Conservation (phyloP, 2,329 filamentous ascomycete genomes). For the Colletotrichum simmondsii region DNA sequence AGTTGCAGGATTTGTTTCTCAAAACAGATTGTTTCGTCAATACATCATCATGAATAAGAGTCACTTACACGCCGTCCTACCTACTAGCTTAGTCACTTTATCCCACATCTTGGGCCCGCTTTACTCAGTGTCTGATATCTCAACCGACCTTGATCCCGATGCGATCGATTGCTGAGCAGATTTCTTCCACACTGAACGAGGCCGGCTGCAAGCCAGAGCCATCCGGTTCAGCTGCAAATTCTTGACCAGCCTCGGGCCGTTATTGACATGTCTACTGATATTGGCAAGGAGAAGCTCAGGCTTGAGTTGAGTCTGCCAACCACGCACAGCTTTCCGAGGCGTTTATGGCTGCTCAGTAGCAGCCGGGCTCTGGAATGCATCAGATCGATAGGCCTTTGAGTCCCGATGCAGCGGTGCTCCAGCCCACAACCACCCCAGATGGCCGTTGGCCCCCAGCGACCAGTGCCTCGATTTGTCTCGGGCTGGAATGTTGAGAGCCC, state of each 20-base stretch:
- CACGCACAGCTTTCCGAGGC: slow-evolving; percentile 1
- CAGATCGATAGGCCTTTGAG: neutral
- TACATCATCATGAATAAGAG: slow-evolving; percentile 21
- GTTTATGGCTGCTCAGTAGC: neutral
- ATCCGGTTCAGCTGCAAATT: neutral
- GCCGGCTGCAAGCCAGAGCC: too few relatives aligned
- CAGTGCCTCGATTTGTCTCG: neutral
- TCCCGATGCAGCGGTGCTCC: neutral
- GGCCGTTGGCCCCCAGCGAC: neutral
- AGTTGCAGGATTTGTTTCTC: neutral
- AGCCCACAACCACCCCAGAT: neutral
- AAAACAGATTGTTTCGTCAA: neutral
- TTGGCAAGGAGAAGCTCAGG: neutral
- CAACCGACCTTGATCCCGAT: neutral
- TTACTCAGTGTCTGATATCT: neutral
- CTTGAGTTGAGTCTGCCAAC: neutral
- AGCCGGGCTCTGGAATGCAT: slow-evolving; percentile 19
- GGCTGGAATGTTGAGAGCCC: slow-evolving; percentile 21
- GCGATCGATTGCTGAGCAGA: too few relatives aligned
- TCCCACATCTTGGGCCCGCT: too few relatives aligned
- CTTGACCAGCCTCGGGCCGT: neutral
- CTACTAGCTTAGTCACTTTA: neutral
- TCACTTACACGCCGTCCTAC: neutral
- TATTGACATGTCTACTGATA: neutral
- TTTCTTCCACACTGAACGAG: too few relatives aligned